Evolutionary conservation across 306 rosid genomes (phyloP), one percentile per base, ranked within the genome.

Genomic region (Bauhinia variegata): DNA sequence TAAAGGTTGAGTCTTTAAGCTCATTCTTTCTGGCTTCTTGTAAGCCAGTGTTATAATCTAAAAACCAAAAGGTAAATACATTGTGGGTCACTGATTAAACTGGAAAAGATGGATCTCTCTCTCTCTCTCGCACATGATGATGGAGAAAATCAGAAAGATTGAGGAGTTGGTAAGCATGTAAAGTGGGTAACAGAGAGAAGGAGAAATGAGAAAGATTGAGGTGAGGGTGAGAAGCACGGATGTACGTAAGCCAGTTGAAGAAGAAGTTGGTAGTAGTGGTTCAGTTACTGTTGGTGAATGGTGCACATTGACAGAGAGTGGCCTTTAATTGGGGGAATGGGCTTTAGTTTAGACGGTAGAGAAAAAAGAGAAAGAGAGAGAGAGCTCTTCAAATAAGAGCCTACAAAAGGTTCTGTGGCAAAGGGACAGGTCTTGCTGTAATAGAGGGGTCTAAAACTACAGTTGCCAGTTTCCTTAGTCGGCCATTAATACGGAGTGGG

Each of bases 401-500:
- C 80, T 68, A 41, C 62, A 82, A 81, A 88, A 66, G 73, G 69
- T 73, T 59, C 30, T 28, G 65, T 19, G 37, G 58, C 79, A 78
- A 67, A 62, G 82, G 80, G 85, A 80, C 91, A 89, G 62, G 81
- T 48, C 73, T 74, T 83, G 81, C 81, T 65, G 80, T 68, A 70
- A 59, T 67, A 72, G 82, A 80, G 75, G 83, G 81, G 83, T 74
- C 86, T 71, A 71, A 83, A 75, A 76, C 77, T 65, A 83, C 83
- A 84, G 70, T 65, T 49, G 61, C 33, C 9, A 69, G 75, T 65
- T 65, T 78, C 65, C 80, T 67, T 68, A 74, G 86, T 81, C 80
- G 80, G 75, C 85, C 92, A 86, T 86, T 76, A 86, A 82, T 77
- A 56, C 30, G 3, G 0, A 14, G 84, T 82, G 81, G 95, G 95